phyloP scores from a whole-genome alignment of 2,329 filamentous ascomycete species.

The Cytospora mali region DNA sequence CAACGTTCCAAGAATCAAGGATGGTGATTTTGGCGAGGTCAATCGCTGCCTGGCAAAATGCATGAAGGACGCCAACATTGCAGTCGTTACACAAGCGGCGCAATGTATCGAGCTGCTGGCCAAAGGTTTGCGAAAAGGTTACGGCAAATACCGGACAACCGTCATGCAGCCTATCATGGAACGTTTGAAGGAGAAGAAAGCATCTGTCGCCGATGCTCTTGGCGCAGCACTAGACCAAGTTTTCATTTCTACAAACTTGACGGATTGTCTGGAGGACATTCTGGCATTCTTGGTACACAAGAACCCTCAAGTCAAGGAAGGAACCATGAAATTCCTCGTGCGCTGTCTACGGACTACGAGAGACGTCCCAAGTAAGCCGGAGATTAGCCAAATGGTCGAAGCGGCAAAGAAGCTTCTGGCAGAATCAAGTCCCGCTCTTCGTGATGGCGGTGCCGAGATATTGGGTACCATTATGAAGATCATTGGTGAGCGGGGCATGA shows the following conservation, averaged over 20 bases:
- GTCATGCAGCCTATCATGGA: constrained; percentile 93
- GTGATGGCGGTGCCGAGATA: constrained; percentile 88
- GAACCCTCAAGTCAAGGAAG: constrained; percentile 96
- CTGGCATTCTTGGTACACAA: constrained; percentile 85
- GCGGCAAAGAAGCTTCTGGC: constrained; percentile 85
- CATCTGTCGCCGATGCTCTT: constrained; percentile 82
- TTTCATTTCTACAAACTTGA: constrained; percentile 67
- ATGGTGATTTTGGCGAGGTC: constrained; percentile 84
- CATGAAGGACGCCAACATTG: constrained; percentile 99
- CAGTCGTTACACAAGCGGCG: constrained; percentile 89
- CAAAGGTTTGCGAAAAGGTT: constrained; percentile 78
- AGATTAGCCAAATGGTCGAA: constrained; percentile 86
- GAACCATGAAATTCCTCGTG: constrained; percentile 91
- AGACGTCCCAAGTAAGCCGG: constrained; percentile 80
- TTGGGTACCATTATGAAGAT: constrained; percentile 98
- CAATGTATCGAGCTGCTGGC: constrained; percentile 90
- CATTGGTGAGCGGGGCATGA: constrained; percentile 95
- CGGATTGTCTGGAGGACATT: constrained; percentile 91
- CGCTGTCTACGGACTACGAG: constrained; percentile 81
- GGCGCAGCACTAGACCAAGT: constrained; percentile 78
- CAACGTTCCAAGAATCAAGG: constrained; percentile 89
- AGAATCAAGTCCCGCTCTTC: constrained; percentile 82
- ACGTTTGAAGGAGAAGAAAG: constrained; percentile 96
- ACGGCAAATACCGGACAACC: constrained; percentile 75
- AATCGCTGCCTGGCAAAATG: constrained; percentile 84